Conservation (phyloP, 2,329 filamentous ascomycete species). For the Aphanoascus verrucosus region DNA sequence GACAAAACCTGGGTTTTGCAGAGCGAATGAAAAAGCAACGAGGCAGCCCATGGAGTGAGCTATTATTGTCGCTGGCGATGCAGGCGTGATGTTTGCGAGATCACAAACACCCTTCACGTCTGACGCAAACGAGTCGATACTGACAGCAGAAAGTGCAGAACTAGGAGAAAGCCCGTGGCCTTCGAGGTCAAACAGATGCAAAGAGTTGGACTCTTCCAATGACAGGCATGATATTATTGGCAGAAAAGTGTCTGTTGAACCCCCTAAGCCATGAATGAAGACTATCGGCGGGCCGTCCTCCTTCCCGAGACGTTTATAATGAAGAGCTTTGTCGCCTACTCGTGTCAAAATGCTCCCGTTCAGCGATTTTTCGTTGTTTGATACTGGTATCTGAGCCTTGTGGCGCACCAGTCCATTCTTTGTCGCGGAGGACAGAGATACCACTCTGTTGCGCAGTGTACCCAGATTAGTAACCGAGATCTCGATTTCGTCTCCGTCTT, state of each 20-base stretch:
- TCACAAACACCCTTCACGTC: conserved; percentile 37
- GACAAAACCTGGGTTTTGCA: conserved; percentile 33
- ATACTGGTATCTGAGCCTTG: conserved; percentile 19
- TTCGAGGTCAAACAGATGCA: conserved; percentile 45
- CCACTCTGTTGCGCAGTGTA: conserved; percentile 35
- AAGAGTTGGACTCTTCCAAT: conserved; percentile 23
- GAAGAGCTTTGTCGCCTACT: conserved; percentile 35
- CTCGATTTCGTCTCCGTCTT: conserved; percentile 34
- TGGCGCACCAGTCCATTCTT: conserved; percentile 14
- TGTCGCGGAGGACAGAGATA: conserved; percentile 20
- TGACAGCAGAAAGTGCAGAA: conserved; percentile 34
- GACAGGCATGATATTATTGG: conserved; percentile 35
- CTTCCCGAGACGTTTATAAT: conserved; percentile 29
- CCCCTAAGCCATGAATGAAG: conserved; percentile 48
- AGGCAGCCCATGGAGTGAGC: conserved; percentile 46
- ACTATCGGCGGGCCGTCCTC: conserved; percentile 28
- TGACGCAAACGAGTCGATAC: conserved; percentile 35
- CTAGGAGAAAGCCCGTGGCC: conserved; percentile 48
- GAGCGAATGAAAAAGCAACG: conserved; percentile 36
- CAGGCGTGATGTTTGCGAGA: conserved; percentile 22
- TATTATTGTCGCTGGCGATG: conserved; percentile 32
- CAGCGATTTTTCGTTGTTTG: conserved; percentile 24
- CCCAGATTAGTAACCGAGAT: conserved; percentile 37
- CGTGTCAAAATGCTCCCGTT: conserved; percentile 26
- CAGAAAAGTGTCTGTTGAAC: conserved; percentile 36